These are phyloP conservation scores for Drosera spatulata DNA, from an alignment of 179 eudicot genomes.

Conservation along the genomic window DNA sequence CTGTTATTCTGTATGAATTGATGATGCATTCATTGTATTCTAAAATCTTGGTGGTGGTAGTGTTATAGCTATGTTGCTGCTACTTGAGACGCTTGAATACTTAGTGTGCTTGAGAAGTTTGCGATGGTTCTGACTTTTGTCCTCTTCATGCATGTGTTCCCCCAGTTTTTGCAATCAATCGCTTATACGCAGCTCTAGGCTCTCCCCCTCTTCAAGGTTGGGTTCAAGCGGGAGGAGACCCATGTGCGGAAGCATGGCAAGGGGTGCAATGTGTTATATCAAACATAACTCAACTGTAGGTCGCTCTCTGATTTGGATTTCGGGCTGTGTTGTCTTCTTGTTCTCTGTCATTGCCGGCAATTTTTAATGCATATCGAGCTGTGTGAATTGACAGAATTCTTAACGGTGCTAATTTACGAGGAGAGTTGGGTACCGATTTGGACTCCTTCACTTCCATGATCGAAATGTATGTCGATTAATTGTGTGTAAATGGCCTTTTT, in stretches of 20 bases:
- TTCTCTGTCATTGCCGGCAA: neutral
- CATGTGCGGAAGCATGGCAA: conserved; percentile 86
- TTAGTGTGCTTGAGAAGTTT: neutral
- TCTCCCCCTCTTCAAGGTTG: conserved; percentile 84
- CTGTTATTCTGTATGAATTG: neutral
- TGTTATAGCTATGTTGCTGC: neutral
- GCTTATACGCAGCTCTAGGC: conserved; percentile 73
- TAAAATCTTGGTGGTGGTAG: no score
- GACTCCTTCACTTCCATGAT: conserved; percentile 61
- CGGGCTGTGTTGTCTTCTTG: neutral
- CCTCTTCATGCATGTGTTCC: neutral
- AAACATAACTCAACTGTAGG: conserved; percentile 63
- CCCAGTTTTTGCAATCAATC: conserved; percentile 82
- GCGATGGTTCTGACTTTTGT: neutral
- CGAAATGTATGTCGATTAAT: conserved; percentile 35
- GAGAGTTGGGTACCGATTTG: conserved; percentile 69
- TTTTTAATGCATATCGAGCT: conserved; percentile 1
- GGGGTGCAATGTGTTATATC: conserved; percentile 71
- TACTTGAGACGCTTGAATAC: neutral
- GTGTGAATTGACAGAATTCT: conserved; percentile 39
- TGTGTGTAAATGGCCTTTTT: neutral
- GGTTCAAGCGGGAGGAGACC: conserved; percentile 85
- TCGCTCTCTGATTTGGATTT: neutral
- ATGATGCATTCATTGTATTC: neutral
- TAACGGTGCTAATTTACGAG: conserved; percentile 60